Percentiles rank a stretch among this genome's conserved stretches.
Evolutionary conservation across 179 eudicot genomes (phyloP).

Genomic region (Heliamphora pulchella): DNA sequence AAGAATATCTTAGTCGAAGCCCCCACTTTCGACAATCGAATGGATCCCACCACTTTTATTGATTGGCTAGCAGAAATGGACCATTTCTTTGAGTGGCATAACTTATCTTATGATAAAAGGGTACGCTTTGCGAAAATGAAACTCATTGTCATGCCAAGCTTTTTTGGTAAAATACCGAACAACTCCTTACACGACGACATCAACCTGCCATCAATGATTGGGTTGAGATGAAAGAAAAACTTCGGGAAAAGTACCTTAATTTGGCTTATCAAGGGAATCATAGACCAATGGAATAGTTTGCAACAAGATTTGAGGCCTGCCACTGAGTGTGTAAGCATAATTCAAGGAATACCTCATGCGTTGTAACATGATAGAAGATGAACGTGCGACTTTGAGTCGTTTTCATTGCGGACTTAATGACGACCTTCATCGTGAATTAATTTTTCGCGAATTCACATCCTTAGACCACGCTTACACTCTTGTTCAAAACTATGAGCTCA

Average conservation of each 20-base stretch:
- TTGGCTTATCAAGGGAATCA: neutral
- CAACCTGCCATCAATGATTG: neutral
- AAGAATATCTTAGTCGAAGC: neutral
- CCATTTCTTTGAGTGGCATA: neutral
- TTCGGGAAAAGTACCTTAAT: neutral
- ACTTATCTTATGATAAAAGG: neutral
- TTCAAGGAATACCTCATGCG: neutral
- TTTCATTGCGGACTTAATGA: neutral
- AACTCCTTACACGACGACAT: neutral
- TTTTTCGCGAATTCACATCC: neutral
- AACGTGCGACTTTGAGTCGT: neutral
- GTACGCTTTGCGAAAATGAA: neutral
- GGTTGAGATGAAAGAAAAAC: neutral
- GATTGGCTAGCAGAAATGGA: neutral
- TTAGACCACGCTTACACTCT: neutral
- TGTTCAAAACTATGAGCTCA: neutral
- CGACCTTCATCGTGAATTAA: neutral
- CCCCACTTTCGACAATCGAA: neutral
- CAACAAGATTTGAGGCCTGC: neutral
- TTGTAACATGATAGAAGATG: neutral
- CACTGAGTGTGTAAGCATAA: neutral
- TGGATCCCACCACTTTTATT: neutral
- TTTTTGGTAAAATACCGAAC: neutral
- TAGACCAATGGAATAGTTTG: neutral
- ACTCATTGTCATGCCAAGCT: neutral